These are phyloP conservation scores for Eimeria praecox DNA, from an alignment of 169 alveolate species.

Conservation along the genomic window DNA sequence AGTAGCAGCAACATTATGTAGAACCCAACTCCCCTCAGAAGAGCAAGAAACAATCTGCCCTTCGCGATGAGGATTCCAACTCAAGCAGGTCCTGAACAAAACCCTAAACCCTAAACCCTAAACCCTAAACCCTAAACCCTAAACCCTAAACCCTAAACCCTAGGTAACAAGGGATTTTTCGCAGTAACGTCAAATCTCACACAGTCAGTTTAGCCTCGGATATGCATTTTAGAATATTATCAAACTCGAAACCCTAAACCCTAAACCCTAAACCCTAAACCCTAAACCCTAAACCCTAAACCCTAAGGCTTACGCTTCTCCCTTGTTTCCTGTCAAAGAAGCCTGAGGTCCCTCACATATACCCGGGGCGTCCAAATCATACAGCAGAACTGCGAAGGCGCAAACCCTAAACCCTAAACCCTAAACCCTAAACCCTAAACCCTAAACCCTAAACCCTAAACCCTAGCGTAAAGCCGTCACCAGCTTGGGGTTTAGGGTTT, in stretches of 20 bases:
- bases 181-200: too few species aligned
- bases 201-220: too few species aligned
- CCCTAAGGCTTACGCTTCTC: conserved; percentile 1
- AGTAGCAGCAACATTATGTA: conserved; percentile 1
- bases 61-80: conserved; percentile 28
- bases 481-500: neutral
- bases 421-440: too few species aligned
- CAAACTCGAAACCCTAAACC: conserved; percentile 27
- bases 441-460: conserved; percentile 8
- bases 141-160: too few species aligned
- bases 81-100: conserved; percentile 51
- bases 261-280: neutral
- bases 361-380: too few species aligned
- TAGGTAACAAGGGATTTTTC: too few species aligned
- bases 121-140: too few species aligned
- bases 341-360: conserved; percentile 48
- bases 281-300: neutral
- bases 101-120: neutral
- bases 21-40: conserved; percentile 1
- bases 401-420: too few species aligned
- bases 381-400: too few species aligned
- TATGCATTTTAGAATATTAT: too few species aligned
- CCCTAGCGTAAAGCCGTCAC: neutral
- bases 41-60: conserved; percentile 19
- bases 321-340: neutral